Percentiles rank a stretch among this genome's conserved stretches.
Conservation (phyloP, 768 basidiomycete species). For the Kwoniella dendrophila region DNA sequence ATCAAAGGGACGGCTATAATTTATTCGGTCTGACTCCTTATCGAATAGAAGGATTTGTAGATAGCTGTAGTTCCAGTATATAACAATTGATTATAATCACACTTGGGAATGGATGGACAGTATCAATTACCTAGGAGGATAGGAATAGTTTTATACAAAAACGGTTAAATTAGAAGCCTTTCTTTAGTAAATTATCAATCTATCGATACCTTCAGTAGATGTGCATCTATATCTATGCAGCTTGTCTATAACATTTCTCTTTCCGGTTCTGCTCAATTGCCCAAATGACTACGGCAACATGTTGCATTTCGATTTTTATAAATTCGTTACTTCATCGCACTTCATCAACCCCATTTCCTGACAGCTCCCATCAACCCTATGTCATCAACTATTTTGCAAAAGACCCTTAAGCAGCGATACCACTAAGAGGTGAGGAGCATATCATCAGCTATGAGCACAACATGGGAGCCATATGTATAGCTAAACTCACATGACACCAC, state of each 20-base stretch:
- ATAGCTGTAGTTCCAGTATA: no score
- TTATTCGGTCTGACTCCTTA: constrained; percentile 26
- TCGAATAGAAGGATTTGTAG: constrained; percentile 17
- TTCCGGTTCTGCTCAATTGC: no score
- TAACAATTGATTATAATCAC: no score
- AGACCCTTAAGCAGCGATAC: constrained; percentile 27
- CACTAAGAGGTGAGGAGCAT: background rate
- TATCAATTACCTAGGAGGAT: no score
- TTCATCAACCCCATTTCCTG: background rate
- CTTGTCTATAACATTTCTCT: no score
- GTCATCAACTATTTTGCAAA: background rate
- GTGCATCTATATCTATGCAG: no score
- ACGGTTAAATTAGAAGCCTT: no score
- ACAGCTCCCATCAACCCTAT: background rate
- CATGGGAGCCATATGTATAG: background rate
- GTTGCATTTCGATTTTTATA: background rate
- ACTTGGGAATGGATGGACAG: no score
- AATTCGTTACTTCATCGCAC: background rate
- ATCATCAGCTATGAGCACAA: background rate
- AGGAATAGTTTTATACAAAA: no score
- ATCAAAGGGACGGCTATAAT: constrained; percentile 28
- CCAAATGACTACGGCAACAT: no score
- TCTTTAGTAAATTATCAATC: no score
- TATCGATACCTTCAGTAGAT: no score
- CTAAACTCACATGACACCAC: constrained; percentile 73